Evolutionary conservation across 768 basidiomycete genomes (phyloP), one percentile per base, ranked within the genome.

Genomic region (Baorangia bicolor): DNA sequence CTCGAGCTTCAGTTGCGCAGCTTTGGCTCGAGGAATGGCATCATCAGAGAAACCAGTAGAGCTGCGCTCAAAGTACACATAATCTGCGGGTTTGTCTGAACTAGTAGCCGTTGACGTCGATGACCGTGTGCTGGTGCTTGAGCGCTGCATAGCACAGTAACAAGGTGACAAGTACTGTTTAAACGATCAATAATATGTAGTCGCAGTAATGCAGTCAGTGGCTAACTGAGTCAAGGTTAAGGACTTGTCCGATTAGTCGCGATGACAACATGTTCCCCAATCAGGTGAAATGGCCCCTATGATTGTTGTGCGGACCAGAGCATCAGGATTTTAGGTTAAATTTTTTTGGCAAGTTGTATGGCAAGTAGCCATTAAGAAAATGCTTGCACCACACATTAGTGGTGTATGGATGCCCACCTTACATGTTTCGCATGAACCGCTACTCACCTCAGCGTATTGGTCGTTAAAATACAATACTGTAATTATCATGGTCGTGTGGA

Each of bases 1-100:
- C 74, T 98, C 97, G 49, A 98, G 81, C 74, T 96, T 97, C 74
- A 98, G 78, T 72, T 97, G 94, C 3, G 95, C 95, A 38, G 83
- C 84, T 71, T 94, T 95, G 14, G 92, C 91, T 60, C 88, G 87
- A 41, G 92, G 87, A 59, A 87, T 71, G 16, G 91, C 87, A 57
- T 89, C 85, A 51, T 92, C 87, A 7, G 90, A 89, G 72, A 96
- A 92, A 35, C 82, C 83, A 47, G 77, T 70, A 2, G 87, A 81
- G 41, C 81, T 87, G 58, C 96, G 82, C 63, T 95, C 88, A 71
- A 99, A 99, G 75, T 91, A 92, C 46, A 97, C 93, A 77, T 91
- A 92, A 70, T 95, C 94, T 73, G 74, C 66, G 13, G 75, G 74
- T 63, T 80, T 79, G 33, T 66, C 66, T 14, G 74, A 54, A 51